Evolutionary conservation across 345 rosid species (phyloP).

Genomic region (Citrus sinensis): DVS_A1.0 CM039163.1:5175001-5175500

Average conservation of each 20-base stretch:
- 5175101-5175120: too few relatives aligned
- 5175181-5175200: neutral
- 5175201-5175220: neutral
- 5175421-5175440: neutral
- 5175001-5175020: neutral
- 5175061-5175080: too few relatives aligned
- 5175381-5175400: neutral
- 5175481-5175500: constrained; percentile 68
- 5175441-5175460: neutral
- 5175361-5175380: constrained; percentile 5
- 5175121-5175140: too few relatives aligned
- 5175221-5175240: constrained; percentile 10
- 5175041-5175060: neutral
- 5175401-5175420: neutral
- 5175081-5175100: too few relatives aligned
- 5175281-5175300: constrained; percentile 74
- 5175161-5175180: neutral
- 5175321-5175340: constrained; percentile 67
- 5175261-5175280: constrained; percentile 88
- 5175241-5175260: constrained; percentile 62
- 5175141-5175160: neutral
- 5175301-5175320: constrained; percentile 89
- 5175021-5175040: neutral
- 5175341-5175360: constrained; percentile 70
- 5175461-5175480: neutral